Percentiles rank a stretch among this genome's conserved stretches.
phyloP scores from a whole-genome alignment of 352 stramenopile genomes.

The Blastocystis sp. region DNA sequence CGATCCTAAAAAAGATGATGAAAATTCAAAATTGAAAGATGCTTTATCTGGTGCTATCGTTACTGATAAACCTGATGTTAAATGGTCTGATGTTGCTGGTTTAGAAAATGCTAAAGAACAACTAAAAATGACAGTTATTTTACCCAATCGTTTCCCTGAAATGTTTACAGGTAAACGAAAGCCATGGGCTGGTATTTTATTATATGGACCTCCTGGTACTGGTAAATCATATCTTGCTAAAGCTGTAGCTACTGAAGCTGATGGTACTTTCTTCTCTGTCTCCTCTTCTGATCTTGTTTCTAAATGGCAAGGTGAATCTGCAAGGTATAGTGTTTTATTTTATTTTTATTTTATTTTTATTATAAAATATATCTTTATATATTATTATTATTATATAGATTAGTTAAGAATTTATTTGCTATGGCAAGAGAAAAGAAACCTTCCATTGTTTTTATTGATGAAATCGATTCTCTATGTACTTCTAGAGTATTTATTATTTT shows the following conservation, averaged over 20 bases:
- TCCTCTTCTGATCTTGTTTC: slow-evolving; percentile 85
- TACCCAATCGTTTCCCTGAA: slow-evolving; percentile 79
- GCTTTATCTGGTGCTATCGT: slow-evolving; percentile 66
- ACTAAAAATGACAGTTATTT: slow-evolving; percentile 92
- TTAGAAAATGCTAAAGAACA: slow-evolving; percentile 82
- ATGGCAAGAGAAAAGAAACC: slow-evolving; percentile 75
- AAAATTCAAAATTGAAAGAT: slow-evolving; percentile 74
- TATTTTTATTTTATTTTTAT: too few species aligned
- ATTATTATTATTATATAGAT: slow-evolving; percentile 52
- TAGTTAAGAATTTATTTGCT: slow-evolving; percentile 92
- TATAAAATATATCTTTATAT: too few species aligned
- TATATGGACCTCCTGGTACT: slow-evolving; percentile 74
- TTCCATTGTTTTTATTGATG: slow-evolving; percentile 89
- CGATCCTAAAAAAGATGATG: slow-evolving; percentile 72
- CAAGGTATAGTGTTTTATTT: slow-evolving; percentile 51
- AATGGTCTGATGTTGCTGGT: slow-evolving; percentile 82
- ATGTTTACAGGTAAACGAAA: slow-evolving; percentile 71
- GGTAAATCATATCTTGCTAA: slow-evolving; percentile 86
- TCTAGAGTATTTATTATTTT: slow-evolving; percentile 47
- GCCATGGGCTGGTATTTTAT: slow-evolving; percentile 66
- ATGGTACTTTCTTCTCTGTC: slow-evolving; percentile 90
- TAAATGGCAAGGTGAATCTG: slow-evolving; percentile 89
- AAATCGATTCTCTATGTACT: slow-evolving; percentile 77
- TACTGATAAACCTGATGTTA: slow-evolving; percentile 46
- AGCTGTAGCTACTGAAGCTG: slow-evolving; percentile 88